Evolutionary conservation across 2,329 filamentous ascomycete species (phyloP).

Genomic region (Talaromyces amestolkiae): DNA sequence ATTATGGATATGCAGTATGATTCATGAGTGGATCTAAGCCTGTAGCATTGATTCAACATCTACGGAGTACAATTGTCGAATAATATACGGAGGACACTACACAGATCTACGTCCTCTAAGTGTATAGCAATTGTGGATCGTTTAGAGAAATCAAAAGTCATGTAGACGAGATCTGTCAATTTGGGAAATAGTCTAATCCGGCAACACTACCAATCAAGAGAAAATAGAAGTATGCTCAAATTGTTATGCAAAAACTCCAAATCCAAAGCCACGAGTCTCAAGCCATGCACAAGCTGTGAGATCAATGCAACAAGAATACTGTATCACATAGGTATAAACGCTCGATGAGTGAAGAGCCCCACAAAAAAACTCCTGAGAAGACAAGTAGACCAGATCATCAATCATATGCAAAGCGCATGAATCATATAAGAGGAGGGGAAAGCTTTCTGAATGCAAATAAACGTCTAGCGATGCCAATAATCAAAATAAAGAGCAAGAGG

Average conservation of each 20-base stretch:
- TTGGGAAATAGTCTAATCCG: background rate
- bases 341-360: slow-evolving; percentile 1
- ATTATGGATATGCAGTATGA: background rate
- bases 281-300: background rate
- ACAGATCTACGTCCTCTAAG: background rate
- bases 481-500: background rate
- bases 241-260: slow-evolving; percentile 3
- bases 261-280: slow-evolving; percentile 8
- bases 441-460: slow-evolving; percentile 12
- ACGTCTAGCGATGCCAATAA: slow-evolving; percentile 4
- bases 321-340: slow-evolving; percentile 10
- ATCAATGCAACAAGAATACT: slow-evolving; percentile 13
- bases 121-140: background rate
- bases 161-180: background rate
- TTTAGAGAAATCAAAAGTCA: background rate
- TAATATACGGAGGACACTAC: background rate
- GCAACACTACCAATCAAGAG: background rate
- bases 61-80: background rate
- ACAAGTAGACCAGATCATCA: slow-evolving; percentile 5
- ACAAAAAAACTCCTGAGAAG: slow-evolving; percentile 2
- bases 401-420: slow-evolving; percentile 14
- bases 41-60: background rate
- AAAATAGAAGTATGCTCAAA: background rate
- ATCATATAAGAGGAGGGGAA: background rate
- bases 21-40: background rate